Conservation (phyloP, 257 asterid species). For the Craterostigma plantagineum region DNA sequence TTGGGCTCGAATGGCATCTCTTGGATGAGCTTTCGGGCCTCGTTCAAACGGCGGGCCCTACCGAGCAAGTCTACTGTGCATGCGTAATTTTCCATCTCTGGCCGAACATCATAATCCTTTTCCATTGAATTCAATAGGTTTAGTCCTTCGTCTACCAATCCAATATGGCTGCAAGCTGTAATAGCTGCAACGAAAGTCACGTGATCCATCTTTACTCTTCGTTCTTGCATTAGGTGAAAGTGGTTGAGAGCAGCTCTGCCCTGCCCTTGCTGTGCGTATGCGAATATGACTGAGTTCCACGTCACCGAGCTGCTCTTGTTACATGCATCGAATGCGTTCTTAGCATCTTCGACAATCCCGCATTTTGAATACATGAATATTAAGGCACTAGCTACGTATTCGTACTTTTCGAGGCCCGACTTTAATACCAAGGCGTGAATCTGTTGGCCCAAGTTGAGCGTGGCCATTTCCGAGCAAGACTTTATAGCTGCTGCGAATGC, state of each 20-base stretch:
- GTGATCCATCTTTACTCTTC: slow-evolving; percentile 49
- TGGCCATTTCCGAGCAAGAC: slow-evolving; percentile 81
- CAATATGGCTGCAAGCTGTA: slow-evolving; percentile 82
- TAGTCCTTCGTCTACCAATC: slow-evolving; percentile 63
- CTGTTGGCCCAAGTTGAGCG: slow-evolving; percentile 50
- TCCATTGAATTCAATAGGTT: slow-evolving; percentile 42
- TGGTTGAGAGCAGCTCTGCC: slow-evolving; percentile 52
- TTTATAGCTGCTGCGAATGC: slow-evolving; percentile 54
- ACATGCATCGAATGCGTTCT: slow-evolving; percentile 48
- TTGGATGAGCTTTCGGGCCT: slow-evolving; percentile 42
- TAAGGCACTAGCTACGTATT: slow-evolving; percentile 53
- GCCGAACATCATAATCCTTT: slow-evolving; percentile 30
- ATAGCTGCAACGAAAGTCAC: slow-evolving; percentile 72
- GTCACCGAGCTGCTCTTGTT: slow-evolving; percentile 37
- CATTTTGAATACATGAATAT: slow-evolving; percentile 78
- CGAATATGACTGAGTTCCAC: slow-evolving; percentile 80
- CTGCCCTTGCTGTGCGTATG: slow-evolving; percentile 77
- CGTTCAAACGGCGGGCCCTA: slow-evolving; percentile 48
- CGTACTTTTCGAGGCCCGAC: slow-evolving; percentile 37
- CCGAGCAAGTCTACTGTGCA: slow-evolving; percentile 81
- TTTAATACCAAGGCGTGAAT: slow-evolving; percentile 45
- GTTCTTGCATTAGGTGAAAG: slow-evolving; percentile 32
- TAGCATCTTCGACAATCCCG: slow-evolving; percentile 59
- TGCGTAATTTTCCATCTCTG: slow-evolving; percentile 76
- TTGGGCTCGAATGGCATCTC: slow-evolving; percentile 67